Conservation (phyloP, 257 asterid genomes). For the Euphrasia confusa region DNA sequence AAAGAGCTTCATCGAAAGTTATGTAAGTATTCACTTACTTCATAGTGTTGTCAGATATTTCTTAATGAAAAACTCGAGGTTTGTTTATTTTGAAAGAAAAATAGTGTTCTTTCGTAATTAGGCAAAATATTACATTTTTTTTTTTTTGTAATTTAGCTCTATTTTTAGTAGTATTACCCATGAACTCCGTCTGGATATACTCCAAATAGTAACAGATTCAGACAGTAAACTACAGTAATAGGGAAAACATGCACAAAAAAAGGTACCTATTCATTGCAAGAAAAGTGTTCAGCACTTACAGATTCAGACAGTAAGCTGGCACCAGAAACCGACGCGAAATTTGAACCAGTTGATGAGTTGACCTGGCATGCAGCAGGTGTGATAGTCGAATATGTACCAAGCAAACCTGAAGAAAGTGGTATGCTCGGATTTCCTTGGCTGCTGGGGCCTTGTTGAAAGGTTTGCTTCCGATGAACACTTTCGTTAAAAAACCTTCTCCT, state of each 20-base stretch:
- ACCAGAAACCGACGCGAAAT: conserved; percentile 39
- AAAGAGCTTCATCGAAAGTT: no score
- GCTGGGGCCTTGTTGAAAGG: conserved; percentile 49
- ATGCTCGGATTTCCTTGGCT: conserved; percentile 43
- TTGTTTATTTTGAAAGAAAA: no score
- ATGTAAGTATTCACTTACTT: no score
- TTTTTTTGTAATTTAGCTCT: background rate
- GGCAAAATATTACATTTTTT: background rate
- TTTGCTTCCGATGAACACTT: conserved; percentile 42
- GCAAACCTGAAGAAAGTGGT: conserved; percentile 53
- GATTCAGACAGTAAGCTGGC: conserved; percentile 54
- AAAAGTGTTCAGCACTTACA: conserved; percentile 40
- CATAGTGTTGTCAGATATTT: no score
- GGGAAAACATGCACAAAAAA: background rate
- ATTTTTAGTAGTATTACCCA: background rate
- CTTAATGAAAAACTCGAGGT: no score
- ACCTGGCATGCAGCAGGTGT: conserved; percentile 44
- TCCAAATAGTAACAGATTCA: no score
- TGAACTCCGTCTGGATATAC: background rate
- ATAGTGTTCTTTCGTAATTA: background rate
- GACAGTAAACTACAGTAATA: no score
- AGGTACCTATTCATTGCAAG: background rate
- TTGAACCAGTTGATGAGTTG: conserved; percentile 37
- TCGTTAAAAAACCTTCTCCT: conserved; percentile 54
- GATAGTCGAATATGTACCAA: conserved; percentile 43